Evolutionary conservation across 352 stramenopile species (phyloP).

Genomic region (Pythium biforme): DNA sequence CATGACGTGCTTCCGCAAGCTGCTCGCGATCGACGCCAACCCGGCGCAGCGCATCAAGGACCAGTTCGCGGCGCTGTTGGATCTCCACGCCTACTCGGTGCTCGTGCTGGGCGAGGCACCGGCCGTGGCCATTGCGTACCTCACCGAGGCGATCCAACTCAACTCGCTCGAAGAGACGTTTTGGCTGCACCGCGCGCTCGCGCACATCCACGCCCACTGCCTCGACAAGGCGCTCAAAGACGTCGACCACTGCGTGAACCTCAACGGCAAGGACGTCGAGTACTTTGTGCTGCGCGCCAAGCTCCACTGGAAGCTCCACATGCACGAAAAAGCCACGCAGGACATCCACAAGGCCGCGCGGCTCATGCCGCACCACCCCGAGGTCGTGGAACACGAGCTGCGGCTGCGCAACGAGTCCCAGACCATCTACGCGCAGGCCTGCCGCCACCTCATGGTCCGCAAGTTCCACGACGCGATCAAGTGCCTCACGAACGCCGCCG

Average conservation of each 20-base stretch:
- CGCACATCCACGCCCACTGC: slow-evolving; percentile 52
- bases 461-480: slow-evolving; percentile 60
- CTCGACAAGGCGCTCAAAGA: slow-evolving; percentile 80
- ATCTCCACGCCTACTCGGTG: slow-evolving; percentile 70
- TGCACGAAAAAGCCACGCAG: slow-evolving; percentile 68
- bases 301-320: slow-evolving; percentile 74
- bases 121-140: slow-evolving; percentile 55
- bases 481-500: slow-evolving; percentile 58
- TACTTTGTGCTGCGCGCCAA: slow-evolving; percentile 83
- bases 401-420: slow-evolving; percentile 65
- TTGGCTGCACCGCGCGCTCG: slow-evolving; percentile 74
- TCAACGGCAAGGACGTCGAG: slow-evolving; percentile 75
- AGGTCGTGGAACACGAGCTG: slow-evolving; percentile 72
- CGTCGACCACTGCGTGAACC: slow-evolving; percentile 76
- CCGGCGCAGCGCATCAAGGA: slow-evolving; percentile 71
- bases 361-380: slow-evolving; percentile 59
- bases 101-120: slow-evolving; percentile 57
- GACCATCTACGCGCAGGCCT: slow-evolving; percentile 66
- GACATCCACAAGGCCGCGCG: slow-evolving; percentile 62
- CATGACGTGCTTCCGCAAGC: slow-evolving; percentile 77
- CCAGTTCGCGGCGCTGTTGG: slow-evolving; percentile 68
- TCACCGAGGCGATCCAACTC: slow-evolving; percentile 74
- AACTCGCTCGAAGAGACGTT: slow-evolving; percentile 71
- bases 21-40: slow-evolving; percentile 55
- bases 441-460: slow-evolving; percentile 46